Percentiles rank a stretch among this genome's conserved stretches.
Conservation (phyloP, 768 basidiomycete genomes). For the Gelatoporia subvermispora region DNA sequence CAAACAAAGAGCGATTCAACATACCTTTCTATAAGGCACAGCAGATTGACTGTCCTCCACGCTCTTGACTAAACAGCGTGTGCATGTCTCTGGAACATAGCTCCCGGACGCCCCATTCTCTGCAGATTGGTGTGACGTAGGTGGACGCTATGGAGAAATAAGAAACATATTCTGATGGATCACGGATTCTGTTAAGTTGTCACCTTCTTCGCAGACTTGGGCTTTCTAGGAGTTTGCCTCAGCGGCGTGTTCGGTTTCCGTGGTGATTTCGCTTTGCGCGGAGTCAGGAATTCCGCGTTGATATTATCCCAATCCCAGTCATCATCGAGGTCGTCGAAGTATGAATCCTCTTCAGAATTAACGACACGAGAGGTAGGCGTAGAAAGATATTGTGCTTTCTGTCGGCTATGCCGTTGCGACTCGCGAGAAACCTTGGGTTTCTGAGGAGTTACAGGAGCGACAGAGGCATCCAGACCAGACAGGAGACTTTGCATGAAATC, state of each 20-base stretch:
- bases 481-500: slow-evolving; percentile 55
- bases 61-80: slow-evolving; percentile 3
- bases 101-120: not conserved
- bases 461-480: slow-evolving; percentile 44
- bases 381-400: slow-evolving; percentile 9
- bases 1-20: not conserved
- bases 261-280: slow-evolving; percentile 36
- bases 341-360: slow-evolving; percentile 38
- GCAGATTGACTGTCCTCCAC: not conserved
- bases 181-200: not conserved
- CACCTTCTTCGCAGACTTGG: not conserved
- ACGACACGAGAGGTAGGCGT: slow-evolving; percentile 1
- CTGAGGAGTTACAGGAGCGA: slow-evolving; percentile 28
- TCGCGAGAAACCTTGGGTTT: slow-evolving; percentile 17
- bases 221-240: not conserved
- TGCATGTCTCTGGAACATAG: not conserved
- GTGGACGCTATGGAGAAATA: too few species aligned
- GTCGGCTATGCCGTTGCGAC: slow-evolving; percentile 5
- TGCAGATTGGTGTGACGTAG: not conserved
- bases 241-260: not conserved
- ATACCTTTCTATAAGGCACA: slow-evolving; percentile 3
- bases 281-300: slow-evolving; percentile 44
- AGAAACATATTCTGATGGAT: not conserved
- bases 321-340: slow-evolving; percentile 61
- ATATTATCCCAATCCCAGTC: slow-evolving; percentile 67